A percentile compares a stretch with the other conserved stretches of the same genome.
Conservation (phyloP, 192 early-diverging fungal genomes). For the Gamsiella multidivaricata region DNA sequence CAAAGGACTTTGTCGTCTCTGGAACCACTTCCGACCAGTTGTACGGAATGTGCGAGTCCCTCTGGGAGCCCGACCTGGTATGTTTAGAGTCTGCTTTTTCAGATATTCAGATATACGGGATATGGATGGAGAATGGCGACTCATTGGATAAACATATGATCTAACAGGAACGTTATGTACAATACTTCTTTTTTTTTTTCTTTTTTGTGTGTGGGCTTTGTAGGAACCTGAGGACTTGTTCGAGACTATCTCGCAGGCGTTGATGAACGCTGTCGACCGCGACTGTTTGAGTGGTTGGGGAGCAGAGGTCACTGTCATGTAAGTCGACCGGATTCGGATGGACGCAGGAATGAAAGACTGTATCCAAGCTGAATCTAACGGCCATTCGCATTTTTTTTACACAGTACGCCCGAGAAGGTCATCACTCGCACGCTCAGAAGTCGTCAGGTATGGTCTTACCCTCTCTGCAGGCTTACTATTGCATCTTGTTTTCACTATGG, state of each 20-base stretch:
- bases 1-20: slow-evolving; percentile 94
- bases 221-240: slow-evolving; percentile 94
- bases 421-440: slow-evolving; percentile 90
- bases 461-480: background rate
- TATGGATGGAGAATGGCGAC: too few relatives aligned
- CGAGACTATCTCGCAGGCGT: slow-evolving; percentile 94
- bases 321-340: too few relatives aligned
- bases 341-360: too few relatives aligned
- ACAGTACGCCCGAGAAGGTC: slow-evolving; percentile 81
- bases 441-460: slow-evolving; percentile 60
- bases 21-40: slow-evolving; percentile 89
- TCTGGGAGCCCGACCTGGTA: slow-evolving; percentile 98
- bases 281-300: slow-evolving; percentile 97
- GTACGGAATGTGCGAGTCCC: slow-evolving; percentile 95
- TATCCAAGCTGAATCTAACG: too few relatives aligned
- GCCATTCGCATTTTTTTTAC: background rate
- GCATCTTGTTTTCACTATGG: background rate
- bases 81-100: too few relatives aligned
- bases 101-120: too few relatives aligned
- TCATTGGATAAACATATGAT: too few relatives aligned
- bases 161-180: too few relatives aligned
- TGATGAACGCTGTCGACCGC: slow-evolving; percentile 95
- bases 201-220: background rate
- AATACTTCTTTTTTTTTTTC: background rate
- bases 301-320: slow-evolving; percentile 93